Evolutionary conservation across 2,329 filamentous ascomycete genomes (phyloP), one percentile per base, ranked within the genome.

Genomic region (Dactylellina leptospora): DNA sequence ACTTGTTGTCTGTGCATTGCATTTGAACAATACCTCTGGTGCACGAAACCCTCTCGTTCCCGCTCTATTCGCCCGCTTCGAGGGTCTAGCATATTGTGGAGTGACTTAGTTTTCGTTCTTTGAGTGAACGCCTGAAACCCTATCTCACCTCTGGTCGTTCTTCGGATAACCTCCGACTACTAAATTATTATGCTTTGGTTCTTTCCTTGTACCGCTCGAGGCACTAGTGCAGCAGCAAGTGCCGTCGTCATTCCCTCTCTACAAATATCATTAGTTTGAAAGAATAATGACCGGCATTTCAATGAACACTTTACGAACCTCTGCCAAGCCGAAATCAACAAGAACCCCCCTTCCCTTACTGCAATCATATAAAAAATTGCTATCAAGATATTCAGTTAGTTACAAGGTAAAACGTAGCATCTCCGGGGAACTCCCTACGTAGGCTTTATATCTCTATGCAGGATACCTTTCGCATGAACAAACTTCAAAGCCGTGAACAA

Each of bases 321-420:
- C 95, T 33, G 95, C 95, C 13, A 99, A 85, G n/a, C 95, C 95
- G 81, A 99, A 99, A 78, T 99, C 95, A n/a, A 99, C 95, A 0
- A 99, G 85, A 1, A 99, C 93, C 40, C 95, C 95, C 61, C 91
- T 88, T 76, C 88, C 87, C 44, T 88, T 87, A 9, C 87, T 82
- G 0, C 91, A 91, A 75, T 96, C 92, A 81, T 97, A 97, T 38
- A 97, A 85, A 77, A 97, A 97, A 78, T 97, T 97, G 20, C 82
- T 83, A 40, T n/a, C 36, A 40, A 40, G 36, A 40, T 40, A 16
- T 11, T 40, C 18, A 40, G 74, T 4, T 47, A 11, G 10, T n/a
- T n/a, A n/a, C 5, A 4, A 16, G 1, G 4, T 16, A 6, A 60
- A 18, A 6, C 5, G 6, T 25, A 27, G 13, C 2, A 1, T 27